Evolutionary conservation across 2,329 filamentous ascomycete genomes (phyloP), one percentile per base, ranked within the genome.

Genomic region (Rosellinia necatrix): DNA sequence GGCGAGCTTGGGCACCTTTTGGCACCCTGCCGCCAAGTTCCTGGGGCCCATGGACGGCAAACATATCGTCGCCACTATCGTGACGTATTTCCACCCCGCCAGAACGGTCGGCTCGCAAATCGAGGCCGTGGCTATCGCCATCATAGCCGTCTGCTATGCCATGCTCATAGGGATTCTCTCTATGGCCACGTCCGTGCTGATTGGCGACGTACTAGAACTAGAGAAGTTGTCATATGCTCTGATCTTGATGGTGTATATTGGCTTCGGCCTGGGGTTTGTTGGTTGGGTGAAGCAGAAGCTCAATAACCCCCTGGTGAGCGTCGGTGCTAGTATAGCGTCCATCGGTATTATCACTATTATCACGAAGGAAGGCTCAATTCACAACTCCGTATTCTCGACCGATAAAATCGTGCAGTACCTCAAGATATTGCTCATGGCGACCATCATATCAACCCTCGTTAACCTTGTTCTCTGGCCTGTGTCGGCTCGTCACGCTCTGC

Each of bases 31-130:
- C 53, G 87, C 91, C 13, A 76, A 80, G 6, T 83, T 92, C 53
- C 78, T 97, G 13, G 93, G 93, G 9, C 81, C 87, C 61, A 89
- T 92, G 68, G 92, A 96, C 74, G 91, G 91, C 47, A 97, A 97
- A 70, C 93, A 97, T 73, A 87, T 96, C 68, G 91, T 96, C 48
- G 92, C 92, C 27, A 97, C 93, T 2, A 85, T 97, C 55, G 96
- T 91, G 0, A 92, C 97, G 9, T 97, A 96, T 69, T 97, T 97
- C 68, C 92, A 97, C 71, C 92, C 93, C 4, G 90, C 91, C 5
- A 82, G 93, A 55, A 91, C 91, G 15, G 84, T 87, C 22, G 93
- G 93, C 1, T 94, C 90, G 63, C 96, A 97, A 91, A 82, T 91
- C 55, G 90, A 96, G 73, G 92, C 92, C 3, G 83, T 88, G 9